phyloP scores from a whole-genome alignment of 176 grass and related monocot genomes.

The Musa beccarii region DNA sequence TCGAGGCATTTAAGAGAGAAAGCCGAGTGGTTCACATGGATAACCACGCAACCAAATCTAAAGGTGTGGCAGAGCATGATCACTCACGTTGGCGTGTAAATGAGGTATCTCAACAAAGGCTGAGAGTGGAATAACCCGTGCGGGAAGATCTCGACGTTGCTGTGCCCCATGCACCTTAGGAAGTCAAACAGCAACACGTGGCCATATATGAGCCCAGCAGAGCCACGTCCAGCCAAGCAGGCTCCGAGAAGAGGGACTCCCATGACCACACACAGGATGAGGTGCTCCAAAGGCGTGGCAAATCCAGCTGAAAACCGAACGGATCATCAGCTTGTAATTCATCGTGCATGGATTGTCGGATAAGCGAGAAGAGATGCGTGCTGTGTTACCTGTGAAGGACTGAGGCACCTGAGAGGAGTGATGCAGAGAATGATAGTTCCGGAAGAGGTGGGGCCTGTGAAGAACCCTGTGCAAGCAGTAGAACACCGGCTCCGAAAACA shows the following conservation, averaged over 20 bases:
- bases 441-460: conserved; percentile 46
- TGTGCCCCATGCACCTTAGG: conserved; percentile 66
- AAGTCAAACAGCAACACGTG: conserved; percentile 59
- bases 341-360: neutral
- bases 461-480: conserved; percentile 50
- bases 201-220: conserved; percentile 42
- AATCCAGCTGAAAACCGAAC: conserved; percentile 29
- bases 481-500: conserved; percentile 50
- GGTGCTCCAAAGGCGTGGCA: conserved; percentile 62
- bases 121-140: conserved; percentile 26
- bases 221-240: conserved; percentile 32
- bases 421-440: conserved; percentile 57
- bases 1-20: too few species aligned
- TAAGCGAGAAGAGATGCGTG: neutral
- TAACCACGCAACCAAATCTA: too few species aligned
- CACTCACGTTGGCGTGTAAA: conserved; percentile 81
- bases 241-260: conserved; percentile 39
- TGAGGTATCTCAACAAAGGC: conserved; percentile 53
- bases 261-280: conserved; percentile 33
- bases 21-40: too few species aligned
- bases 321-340: neutral
- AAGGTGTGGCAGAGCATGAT: neutral
- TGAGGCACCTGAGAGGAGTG: conserved; percentile 61
- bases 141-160: conserved; percentile 80
- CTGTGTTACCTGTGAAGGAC: conserved; percentile 50